Conservation (phyloP, 371 early-diverging fungal genomes). For the Mucor indicus region DNA sequence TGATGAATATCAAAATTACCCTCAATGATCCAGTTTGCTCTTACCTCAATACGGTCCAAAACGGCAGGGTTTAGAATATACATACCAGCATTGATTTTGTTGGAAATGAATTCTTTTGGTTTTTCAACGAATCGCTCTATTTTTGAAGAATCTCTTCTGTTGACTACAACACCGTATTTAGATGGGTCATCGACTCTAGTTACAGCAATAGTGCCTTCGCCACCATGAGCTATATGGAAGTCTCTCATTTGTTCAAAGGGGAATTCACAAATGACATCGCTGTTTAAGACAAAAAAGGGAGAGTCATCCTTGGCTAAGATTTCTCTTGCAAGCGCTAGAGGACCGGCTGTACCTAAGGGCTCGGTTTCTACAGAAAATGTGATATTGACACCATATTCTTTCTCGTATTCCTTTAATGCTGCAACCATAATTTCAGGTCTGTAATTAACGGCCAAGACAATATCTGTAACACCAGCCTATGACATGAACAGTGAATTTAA, state of each 20-base stretch:
- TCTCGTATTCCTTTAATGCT: conserved; percentile 83
- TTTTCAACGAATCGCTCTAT: conserved; percentile 99
- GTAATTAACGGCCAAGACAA: conserved; percentile 99
- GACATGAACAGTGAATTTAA: neutral
- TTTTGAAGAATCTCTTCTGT: conserved; percentile 56
- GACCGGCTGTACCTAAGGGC: conserved; percentile 98
- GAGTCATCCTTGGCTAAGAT: conserved; percentile 87
- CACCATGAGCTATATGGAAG: conserved; percentile 85
- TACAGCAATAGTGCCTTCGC: conserved; percentile 92
- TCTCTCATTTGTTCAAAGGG: conserved; percentile 88
- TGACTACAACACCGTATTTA: conserved; percentile 97
- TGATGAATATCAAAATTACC: neutral
- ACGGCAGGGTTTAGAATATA: conserved; percentile 95
- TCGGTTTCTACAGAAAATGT: conserved; percentile 96
- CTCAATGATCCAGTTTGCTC: neutral
- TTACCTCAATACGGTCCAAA: conserved; percentile 86
- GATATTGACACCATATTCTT: conserved; percentile 86
- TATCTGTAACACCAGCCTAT: conserved; percentile 95
- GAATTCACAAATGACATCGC: conserved; percentile 98
- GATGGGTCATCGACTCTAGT: conserved; percentile 98
- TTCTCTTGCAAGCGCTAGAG: conserved; percentile 91
- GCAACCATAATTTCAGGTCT: conserved; percentile 94
- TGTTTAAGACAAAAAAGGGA: conserved; percentile 99
- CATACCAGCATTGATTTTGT: conserved; percentile 99
- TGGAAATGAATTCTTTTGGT: conserved; percentile 91